Conservation (phyloP, 805 yeast genomes). For the Yamadazyma endophytica region DNA sequence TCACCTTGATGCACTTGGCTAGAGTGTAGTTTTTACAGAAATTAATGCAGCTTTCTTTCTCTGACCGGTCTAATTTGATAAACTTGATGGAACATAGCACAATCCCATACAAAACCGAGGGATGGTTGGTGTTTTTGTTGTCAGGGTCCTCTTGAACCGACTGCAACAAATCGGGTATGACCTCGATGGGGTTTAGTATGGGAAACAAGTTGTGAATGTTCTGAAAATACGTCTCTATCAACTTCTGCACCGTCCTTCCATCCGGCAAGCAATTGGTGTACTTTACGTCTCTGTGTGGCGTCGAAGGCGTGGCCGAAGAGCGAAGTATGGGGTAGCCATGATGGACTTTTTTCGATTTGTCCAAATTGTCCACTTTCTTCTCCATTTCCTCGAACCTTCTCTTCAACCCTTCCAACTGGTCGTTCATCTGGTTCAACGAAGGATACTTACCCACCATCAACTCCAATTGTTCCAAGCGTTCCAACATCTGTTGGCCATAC, state of each 20-base stretch:
- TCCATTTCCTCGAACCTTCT: neutral
- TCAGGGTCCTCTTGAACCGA: no score
- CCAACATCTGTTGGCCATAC: slow-evolving; percentile 4
- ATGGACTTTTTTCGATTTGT: neutral
- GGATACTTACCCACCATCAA: neutral
- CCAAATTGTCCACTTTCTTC: slow-evolving; percentile 1
- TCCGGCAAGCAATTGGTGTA: no score
- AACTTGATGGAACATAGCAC: slow-evolving; percentile 3
- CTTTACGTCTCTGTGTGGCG: no score
- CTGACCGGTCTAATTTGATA: neutral
- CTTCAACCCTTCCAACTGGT: slow-evolving; percentile 1
- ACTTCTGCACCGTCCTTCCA: no score
- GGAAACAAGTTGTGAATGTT: slow-evolving; percentile 4
- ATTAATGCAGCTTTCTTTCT: neutral
- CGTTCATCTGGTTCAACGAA: neutral
- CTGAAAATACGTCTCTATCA: slow-evolving; percentile 3
- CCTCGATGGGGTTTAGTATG: slow-evolving; percentile 3
- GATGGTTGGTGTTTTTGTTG: no score
- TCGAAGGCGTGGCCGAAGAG: no score
- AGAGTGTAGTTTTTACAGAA: slow-evolving; percentile 4
- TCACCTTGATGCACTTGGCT: neutral
- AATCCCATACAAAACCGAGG: slow-evolving; percentile 3
- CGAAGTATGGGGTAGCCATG: no score
- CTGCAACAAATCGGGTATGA: slow-evolving; percentile 1
- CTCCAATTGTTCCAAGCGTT: slow-evolving; percentile 2